phyloP scores from a whole-genome alignment of 495 filamentous ascomycete species.

The Xylaria sp. region DNA sequence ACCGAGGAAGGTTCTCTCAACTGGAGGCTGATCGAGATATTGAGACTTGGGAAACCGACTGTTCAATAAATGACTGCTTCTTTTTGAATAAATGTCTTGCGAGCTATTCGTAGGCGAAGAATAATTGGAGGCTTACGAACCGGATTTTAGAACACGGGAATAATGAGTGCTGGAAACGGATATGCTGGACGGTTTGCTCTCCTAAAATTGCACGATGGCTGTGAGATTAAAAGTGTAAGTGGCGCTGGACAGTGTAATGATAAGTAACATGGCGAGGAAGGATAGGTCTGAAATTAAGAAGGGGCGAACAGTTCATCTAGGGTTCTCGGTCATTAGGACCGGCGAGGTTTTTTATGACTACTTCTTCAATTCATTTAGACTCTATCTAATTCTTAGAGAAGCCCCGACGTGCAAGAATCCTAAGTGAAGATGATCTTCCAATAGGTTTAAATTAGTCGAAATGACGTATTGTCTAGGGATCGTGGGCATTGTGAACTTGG shows the following conservation, averaged over 20 bases:
- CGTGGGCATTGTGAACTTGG: not conserved
- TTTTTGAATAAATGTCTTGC: not conserved
- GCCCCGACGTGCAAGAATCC: not conserved
- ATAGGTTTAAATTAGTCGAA: not conserved
- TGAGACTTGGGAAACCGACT: not conserved
- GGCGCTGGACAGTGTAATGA: not conserved
- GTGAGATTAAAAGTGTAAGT: not conserved
- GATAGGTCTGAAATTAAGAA: not conserved
- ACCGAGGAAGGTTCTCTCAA: not conserved
- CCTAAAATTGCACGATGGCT: not conserved
- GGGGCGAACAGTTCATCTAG: not conserved
- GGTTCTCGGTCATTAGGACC: not conserved
- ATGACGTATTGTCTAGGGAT: not conserved
- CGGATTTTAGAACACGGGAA: not conserved
- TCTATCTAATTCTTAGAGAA: not conserved
- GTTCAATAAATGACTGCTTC: not conserved
- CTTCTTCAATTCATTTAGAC: not conserved
- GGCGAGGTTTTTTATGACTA: not conserved
- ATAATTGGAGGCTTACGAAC: not conserved
- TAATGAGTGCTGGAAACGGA: not conserved
- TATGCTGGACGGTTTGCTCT: not conserved
- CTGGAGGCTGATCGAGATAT: not conserved
- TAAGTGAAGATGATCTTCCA: not conserved
- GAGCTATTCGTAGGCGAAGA: not conserved
- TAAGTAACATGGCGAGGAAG: not conserved